Base-by-base conservation (phyloP, 2,329 filamentous ascomycete species). In the Alternaria dauci region DNA sequence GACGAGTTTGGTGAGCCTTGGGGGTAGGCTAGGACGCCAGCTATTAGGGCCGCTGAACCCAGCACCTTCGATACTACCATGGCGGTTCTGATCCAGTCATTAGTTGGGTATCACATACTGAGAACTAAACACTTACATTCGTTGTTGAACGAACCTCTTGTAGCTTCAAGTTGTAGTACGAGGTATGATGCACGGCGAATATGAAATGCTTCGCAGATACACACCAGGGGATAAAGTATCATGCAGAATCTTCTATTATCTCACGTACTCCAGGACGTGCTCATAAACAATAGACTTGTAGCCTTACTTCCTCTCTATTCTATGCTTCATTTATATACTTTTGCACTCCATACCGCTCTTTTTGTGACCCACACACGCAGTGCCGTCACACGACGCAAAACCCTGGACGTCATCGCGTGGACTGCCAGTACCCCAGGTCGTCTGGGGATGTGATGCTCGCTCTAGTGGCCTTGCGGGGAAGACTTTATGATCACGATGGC, bases 41-140 rank as follows among this genome's bases (percentile, higher is more conserved):
- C 28, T 42, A 28, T 14, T 11, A 56, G 23, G 20, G 38, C 54
- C 14, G 30, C 26, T 34, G 28, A n/a, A n/a, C 34, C 36, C 26
- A 51, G 7, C 8, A 51, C 9, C 11, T 36, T 36, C 9, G n/a
- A 11, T 18, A 38, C 16, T 12, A 51, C 38, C 54, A 56, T 56
- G 20, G 12, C 28, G 34, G 16, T 14, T 14, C 20, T 41, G 14
- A n/a, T 9, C 14, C 5, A 14, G 8, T 2, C 5, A 26, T 56
- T 56, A 56, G 28, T n/a, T 18, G 1, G 20, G 4, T n/a, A 4
- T 7, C 8, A 4, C 30, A 12, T 36, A 4, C 3, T 16, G 5
- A 8, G 20, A 12, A 3, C 8, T 2, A 8, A 1, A 25, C 3
- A 50, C 46, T n/a, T n/a, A 50, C 46, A 26, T 6, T 8, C 1